Evolutionary conservation across 371 early-diverging fungal genomes (phyloP).

Genomic region (Mortierella sp.): DNA sequence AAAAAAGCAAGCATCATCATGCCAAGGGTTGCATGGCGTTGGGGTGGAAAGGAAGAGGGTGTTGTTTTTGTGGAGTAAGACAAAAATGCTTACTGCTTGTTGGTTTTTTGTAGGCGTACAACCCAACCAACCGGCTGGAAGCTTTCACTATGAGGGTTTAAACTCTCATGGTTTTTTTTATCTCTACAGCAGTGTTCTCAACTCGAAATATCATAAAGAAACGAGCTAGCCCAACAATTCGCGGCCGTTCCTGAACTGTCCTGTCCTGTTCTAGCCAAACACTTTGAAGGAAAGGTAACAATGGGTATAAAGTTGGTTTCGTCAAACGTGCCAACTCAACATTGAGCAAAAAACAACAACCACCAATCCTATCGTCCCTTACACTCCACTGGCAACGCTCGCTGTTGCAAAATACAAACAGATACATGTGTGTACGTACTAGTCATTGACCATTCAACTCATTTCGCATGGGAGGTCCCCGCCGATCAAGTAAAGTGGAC

Average conservation of each 20-base stretch:
- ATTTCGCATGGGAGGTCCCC: neutral
- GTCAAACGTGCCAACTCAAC: neutral
- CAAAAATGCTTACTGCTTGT: neutral
- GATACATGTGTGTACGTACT: neutral
- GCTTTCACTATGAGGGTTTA: neutral
- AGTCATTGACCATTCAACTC: neutral
- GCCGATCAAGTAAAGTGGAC: neutral
- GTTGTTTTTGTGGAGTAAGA: neutral
- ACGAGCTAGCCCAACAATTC: neutral
- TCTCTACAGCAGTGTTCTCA: too few species aligned
- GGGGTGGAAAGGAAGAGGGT: neutral
- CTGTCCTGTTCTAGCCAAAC: neutral
- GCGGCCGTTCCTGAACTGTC: neutral
- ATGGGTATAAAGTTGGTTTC: neutral
- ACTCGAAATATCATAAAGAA: neutral
- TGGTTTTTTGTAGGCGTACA: neutral
- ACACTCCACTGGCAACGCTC: neutral
- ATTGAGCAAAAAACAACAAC: too few species aligned
- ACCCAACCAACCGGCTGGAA: neutral
- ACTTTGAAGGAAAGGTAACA: neutral
- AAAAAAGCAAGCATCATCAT: neutral
- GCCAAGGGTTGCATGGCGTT: too few species aligned
- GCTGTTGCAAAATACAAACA: neutral
- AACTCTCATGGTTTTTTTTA: too few species aligned
- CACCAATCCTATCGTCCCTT: neutral